Evolutionary conservation across 2,329 filamentous ascomycete genomes (phyloP).

Genomic region (Diaporthe eres): DNA sequence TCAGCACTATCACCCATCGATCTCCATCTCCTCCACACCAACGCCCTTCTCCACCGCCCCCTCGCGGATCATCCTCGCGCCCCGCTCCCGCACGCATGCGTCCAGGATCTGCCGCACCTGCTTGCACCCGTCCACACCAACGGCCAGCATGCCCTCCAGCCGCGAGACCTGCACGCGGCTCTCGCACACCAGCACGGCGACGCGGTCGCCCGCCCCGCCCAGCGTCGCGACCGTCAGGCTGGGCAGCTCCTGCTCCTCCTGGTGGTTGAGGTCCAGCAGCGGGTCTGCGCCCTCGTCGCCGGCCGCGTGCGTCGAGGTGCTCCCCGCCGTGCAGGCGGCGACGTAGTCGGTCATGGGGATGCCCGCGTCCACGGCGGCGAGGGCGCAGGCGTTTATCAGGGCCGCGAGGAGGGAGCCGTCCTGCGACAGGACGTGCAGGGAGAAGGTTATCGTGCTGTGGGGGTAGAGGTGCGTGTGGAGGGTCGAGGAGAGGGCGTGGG

Average conservation of each 20-base stretch:
- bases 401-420: constrained; percentile 93
- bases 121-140: constrained; percentile 92
- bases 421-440: constrained; percentile 88
- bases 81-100: constrained; percentile 80
- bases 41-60: constrained; percentile 65
- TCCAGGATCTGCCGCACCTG: constrained; percentile 88
- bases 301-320: constrained; percentile 75
- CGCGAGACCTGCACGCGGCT: constrained; percentile 86
- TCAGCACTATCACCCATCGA: constrained; percentile 54
- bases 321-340: constrained; percentile 88
- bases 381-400: constrained; percentile 89
- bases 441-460: constrained; percentile 85
- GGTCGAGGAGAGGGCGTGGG: constrained; percentile 80
- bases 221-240: constrained; percentile 88
- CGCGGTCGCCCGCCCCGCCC: constrained; percentile 78
- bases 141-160: constrained; percentile 92
- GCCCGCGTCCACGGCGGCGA: constrained; percentile 94
- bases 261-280: constrained; percentile 81
- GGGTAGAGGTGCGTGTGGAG: constrained; percentile 92
- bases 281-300: constrained; percentile 81
- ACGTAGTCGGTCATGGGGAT: constrained; percentile 96
- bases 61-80: constrained; percentile 73
- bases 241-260: constrained; percentile 90
- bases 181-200: constrained; percentile 88
- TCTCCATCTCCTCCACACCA: constrained; percentile 62